These are phyloP conservation scores for Lepidium didymum DNA, from an alignment of 345 rosid genomes.

Conservation along the genomic window DNA sequence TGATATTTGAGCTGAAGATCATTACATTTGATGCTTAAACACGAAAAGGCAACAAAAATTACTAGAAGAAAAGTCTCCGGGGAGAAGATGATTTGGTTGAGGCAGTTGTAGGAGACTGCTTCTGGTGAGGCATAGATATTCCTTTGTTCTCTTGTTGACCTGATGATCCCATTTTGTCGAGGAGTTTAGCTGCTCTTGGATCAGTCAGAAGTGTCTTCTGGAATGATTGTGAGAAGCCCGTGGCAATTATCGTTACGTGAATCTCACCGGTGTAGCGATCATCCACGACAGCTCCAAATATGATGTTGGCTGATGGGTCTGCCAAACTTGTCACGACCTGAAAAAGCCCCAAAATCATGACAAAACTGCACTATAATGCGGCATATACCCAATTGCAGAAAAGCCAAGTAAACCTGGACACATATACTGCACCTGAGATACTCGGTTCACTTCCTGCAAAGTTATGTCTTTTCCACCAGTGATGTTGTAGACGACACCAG, in stretches of 20 bases:
- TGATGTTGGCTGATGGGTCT: slow-evolving; percentile 97
- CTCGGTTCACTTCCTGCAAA: slow-evolving; percentile 92
- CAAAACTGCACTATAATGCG: not conserved
- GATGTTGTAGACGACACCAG: slow-evolving; percentile 92
- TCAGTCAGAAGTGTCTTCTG: slow-evolving; percentile 74
- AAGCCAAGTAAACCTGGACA: not conserved
- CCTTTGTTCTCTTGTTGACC: slow-evolving; percentile 61
- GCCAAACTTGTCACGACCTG: slow-evolving; percentile 98
- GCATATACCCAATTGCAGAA: not conserved
- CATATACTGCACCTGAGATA: slow-evolving; percentile 61
- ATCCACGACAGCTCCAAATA: slow-evolving; percentile 96
- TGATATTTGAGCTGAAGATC: slow-evolving; percentile 28
- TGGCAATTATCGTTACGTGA: slow-evolving; percentile 92
- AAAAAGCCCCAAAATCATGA: not conserved
- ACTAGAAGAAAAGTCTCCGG: slow-evolving; percentile 73
- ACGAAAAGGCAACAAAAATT: not conserved
- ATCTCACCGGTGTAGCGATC: slow-evolving; percentile 93
- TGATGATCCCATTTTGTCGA: slow-evolving; percentile 43
- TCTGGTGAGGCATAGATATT: slow-evolving; percentile 33
- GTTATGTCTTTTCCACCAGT: slow-evolving; percentile 98
- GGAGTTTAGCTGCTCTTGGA: slow-evolving; percentile 62
- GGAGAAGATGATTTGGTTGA: slow-evolving; percentile 47
- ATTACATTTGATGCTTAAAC: slow-evolving; percentile 23
- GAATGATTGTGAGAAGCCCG: slow-evolving; percentile 94
- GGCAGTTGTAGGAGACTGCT: slow-evolving; percentile 46